phyloP scores from a whole-genome alignment of 73 alveolate species.

The Tetrahymena thermophila region DNA sequence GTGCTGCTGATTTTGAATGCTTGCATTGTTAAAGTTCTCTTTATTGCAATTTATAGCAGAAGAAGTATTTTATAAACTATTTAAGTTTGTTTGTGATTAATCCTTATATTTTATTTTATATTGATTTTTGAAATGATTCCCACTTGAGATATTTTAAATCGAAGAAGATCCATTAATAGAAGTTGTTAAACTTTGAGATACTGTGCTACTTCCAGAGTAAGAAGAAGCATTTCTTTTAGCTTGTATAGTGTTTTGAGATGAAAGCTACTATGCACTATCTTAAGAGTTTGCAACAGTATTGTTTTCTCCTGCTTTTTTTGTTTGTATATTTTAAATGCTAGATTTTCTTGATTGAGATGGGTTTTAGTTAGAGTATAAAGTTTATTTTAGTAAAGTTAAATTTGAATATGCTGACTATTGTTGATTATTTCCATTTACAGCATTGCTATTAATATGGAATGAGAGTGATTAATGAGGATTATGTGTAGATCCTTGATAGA shows the following conservation, averaged over 20 bases:
- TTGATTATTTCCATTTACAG: neutral
- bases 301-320: neutral
- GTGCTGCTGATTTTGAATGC: neutral
- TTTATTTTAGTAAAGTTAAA: neutral
- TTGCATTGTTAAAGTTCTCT: neutral
- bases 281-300: neutral
- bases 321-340: neutral
- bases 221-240: neutral
- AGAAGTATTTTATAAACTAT: neutral
- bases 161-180: neutral
- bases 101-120: neutral
- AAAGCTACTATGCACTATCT: neutral
- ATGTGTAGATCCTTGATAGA: neutral
- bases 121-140: neutral
- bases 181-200: neutral
- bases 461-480: neutral
- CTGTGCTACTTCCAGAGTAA: neutral
- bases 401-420: neutral
- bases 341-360: neutral
- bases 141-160: neutral
- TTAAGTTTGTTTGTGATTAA: neutral
- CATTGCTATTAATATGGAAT: neutral
- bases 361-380: neutral
- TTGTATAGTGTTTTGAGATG: neutral
- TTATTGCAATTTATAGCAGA: neutral